Conservation (phyloP, 306 rosid genomes). For the Rosa lucieae region DNA sequence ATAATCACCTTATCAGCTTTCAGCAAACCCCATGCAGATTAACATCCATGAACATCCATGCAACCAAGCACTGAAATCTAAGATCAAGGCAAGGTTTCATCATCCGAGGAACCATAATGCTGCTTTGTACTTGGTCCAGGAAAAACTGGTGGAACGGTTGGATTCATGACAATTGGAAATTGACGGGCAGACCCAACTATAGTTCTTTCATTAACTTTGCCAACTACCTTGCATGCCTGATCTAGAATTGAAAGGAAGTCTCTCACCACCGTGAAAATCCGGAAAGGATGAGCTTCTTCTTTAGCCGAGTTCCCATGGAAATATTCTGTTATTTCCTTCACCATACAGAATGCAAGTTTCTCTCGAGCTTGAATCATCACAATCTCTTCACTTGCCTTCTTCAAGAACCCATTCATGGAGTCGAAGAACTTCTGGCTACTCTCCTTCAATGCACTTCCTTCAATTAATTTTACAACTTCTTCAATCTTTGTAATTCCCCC, state of each 20-base stretch:
- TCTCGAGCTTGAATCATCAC: slow-evolving; percentile 54
- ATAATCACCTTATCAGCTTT: neutral
- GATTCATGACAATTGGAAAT: slow-evolving; percentile 38
- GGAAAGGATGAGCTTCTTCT: slow-evolving; percentile 88
- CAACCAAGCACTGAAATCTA: slow-evolving; percentile 20
- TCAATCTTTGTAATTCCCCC: slow-evolving; percentile 59
- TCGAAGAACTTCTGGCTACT: slow-evolving; percentile 52
- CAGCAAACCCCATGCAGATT: slow-evolving; percentile 8
- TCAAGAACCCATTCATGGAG: slow-evolving; percentile 63
- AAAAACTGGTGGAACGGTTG: slow-evolving; percentile 36
- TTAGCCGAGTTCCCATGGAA: slow-evolving; percentile 81
- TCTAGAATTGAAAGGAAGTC: slow-evolving; percentile 78
- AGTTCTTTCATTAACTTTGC: slow-evolving; percentile 73
- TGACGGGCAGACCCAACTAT: slow-evolving; percentile 58
- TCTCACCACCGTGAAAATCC: slow-evolving; percentile 75
- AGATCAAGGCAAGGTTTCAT: slow-evolving; percentile 37
- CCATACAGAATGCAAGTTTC: slow-evolving; percentile 50
- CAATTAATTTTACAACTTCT: slow-evolving; percentile 56
- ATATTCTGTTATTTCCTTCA: slow-evolving; percentile 79
- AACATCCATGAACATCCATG: neutral
- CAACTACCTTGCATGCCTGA: slow-evolving; percentile 82
- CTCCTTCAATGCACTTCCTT: slow-evolving; percentile 48
- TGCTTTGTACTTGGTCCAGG: slow-evolving; percentile 49
- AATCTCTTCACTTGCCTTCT: slow-evolving; percentile 66
- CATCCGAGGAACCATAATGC: slow-evolving; percentile 50